Base-by-base conservation (phyloP, 768 basidiomycete species). In the Tremella fuciformis region DNA sequence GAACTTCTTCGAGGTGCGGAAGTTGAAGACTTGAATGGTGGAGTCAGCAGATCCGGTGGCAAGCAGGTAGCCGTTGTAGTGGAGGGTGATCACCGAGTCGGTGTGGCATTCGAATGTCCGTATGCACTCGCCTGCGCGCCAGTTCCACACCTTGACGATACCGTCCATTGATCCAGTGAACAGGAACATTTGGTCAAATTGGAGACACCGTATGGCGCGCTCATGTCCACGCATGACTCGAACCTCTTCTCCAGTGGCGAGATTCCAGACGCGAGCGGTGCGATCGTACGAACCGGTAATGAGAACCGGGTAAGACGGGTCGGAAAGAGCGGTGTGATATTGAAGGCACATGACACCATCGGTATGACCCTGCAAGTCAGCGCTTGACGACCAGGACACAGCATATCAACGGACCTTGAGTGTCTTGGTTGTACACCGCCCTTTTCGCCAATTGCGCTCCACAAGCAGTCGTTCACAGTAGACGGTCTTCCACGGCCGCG, bases 281-380 rank as follows among this genome's bases (percentile, higher is more conserved):
- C 89, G 86, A 71, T 99, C 96, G 77, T 96, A 98, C 1, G 92
- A 96, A 24, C 96, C 96, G 1, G 96, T 94, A 80, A 99, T 92
- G 54, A 99, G 86, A 62, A 99, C 85, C 6, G 94, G 92, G 62
- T 76, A 76, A 9, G 75, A 71, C 70, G 92, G 96, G 8, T 85
- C 81, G 8, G 90, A 88, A 74, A 70, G 65, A 3, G 72, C 56
- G 13, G 69, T 94, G 73, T 82, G 86, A 75, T 92, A 93, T 72
- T 99, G 96, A 3, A 99, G 83, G 75, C 94, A 98, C 88, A 97
- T 93, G 69, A 99, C 85, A 61, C 92, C 90, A 69, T 98, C 90
- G 7, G 89, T 87, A 78, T 99, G 96, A 6, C 96, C 96, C 75
- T 73, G 52, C 7, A 22, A 21, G 53, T 54, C 37, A 57, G 57